Percentiles rank a stretch among this genome's conserved stretches.
These are phyloP conservation scores for Pestalotiopsis sp. DNA, from an alignment of 2,329 filamentous ascomycete genomes.

Conservation along the genomic window DNA sequence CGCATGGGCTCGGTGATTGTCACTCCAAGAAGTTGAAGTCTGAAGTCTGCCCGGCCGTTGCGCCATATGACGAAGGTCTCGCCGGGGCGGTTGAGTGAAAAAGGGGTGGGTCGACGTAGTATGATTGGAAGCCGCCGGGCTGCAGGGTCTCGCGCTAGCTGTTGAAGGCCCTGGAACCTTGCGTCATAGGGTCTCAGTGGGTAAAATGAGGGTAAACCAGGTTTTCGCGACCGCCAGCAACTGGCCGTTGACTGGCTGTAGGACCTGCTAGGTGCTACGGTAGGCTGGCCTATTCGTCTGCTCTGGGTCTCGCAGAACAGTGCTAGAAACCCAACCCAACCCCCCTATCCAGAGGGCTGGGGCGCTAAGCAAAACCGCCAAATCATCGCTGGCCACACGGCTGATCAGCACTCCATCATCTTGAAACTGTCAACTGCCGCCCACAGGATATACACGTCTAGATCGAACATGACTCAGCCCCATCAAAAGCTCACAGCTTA, in stretches of 20 bases:
- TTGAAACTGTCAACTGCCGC: background rate
- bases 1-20: conserved; percentile 2
- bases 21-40: background rate
- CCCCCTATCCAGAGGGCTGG: background rate
- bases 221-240: background rate
- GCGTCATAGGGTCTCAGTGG: conserved; percentile 11
- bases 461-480: background rate
- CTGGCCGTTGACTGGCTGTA: too few species aligned
- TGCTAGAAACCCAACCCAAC: background rate
- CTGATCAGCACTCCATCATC: background rate
- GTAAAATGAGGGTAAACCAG: background rate
- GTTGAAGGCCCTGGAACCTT: background rate
- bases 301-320: background rate
- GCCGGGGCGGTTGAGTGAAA: background rate
- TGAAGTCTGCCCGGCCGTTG: background rate
- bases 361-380: background rate
- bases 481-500: background rate
- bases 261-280: too few species aligned
- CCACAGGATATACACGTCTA: background rate
- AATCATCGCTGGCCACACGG: background rate
- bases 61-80: conserved; percentile 2
- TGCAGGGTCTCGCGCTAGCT: background rate
- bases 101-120: background rate
- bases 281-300: too few species aligned
- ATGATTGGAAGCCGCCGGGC: conserved; percentile 11